Evolutionary conservation across 108 stramenopile species (phyloP), one percentile per base, ranked within the genome.

Genomic region (Hondaea fermentalgiana): DNA sequence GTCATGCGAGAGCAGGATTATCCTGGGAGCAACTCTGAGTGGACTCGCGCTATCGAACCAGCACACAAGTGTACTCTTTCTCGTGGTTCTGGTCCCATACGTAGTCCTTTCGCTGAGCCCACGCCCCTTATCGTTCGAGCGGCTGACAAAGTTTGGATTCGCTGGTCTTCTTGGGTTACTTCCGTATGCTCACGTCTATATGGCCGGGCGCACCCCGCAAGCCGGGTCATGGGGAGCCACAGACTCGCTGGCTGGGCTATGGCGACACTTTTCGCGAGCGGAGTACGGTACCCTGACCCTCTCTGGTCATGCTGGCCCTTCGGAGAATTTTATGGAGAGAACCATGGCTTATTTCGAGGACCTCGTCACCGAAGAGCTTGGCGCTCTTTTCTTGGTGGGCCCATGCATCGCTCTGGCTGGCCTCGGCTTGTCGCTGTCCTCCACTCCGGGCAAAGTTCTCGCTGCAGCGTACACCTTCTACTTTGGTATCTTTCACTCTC

Each of bases 211-310:
- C 14, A 72, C 45, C 3, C 95, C 94, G 3, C 91, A 90, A 47
- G 91, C 91, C 10, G 96, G 96, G 16, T 93, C 93, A 5, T 96
- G 96, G 96, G 96, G 96, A 5, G 88, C 95, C 89, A 93, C 95
- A 2, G 88, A 91, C 35, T 88, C 88, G 25, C 21, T 92, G 17
- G 44, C 64, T 3, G 96, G 96, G 5, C 87, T 96, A 43, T 55
- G 95, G 44, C 95, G 93, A 58, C 96, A 96, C 59, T 72, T 96
- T 5, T 64, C 90, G 5, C 91, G 96, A 17, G 60, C 87, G 8
- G 96, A 96, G 59, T 96, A 96, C 60, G 96, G 96, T 8, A 95
- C 95, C 4, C 72, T 96, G 14, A 94, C 87, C 25, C 92, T 96
- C 8, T 96, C 93, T 87, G 92, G 92, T 49, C 89, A 91, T 21